Conservation (phyloP, 352 stramenopile species). For the Globisporangium takayamanum region DNA sequence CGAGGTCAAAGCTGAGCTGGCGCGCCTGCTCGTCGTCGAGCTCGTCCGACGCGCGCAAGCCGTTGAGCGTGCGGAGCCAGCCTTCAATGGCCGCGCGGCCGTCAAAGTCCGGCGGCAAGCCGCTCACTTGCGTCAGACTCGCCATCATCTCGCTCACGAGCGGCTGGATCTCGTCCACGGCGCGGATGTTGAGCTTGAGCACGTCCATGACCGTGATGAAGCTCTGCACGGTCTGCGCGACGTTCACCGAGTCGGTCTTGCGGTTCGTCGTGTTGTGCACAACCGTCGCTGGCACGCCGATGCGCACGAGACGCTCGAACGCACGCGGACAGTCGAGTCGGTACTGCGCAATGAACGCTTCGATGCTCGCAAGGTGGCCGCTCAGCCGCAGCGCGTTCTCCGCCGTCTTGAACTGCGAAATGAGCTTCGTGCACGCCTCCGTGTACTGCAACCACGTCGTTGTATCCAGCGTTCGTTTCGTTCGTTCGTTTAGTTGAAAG, state of each 20-base stretch:
- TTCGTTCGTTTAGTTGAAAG: too few relatives aligned
- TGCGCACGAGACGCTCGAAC: conserved; percentile 89
- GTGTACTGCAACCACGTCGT: conserved; percentile 76
- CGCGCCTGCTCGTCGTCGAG: conserved; percentile 94
- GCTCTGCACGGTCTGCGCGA: conserved; percentile 94
- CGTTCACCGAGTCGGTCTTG: conserved; percentile 86
- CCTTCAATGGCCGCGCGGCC: conserved; percentile 90
- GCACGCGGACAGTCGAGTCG: conserved; percentile 95
- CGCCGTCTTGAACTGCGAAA: conserved; percentile 97
- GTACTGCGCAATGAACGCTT: conserved; percentile 92
- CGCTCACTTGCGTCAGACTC: conserved; percentile 91
- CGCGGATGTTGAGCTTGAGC: conserved; percentile 95
- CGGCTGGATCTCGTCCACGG: conserved; percentile 97
- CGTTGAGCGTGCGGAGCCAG: conserved; percentile 95
- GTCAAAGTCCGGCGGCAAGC: conserved; percentile 91
- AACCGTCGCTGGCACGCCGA: conserved; percentile 91
- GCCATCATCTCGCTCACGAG: conserved; percentile 95
- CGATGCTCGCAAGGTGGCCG: conserved; percentile 58
- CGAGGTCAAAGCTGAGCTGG: conserved; percentile 95
- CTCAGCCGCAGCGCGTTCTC: conserved; percentile 88
- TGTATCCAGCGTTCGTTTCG: background rate
- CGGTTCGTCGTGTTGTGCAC: conserved; percentile 80
- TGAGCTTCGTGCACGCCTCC: conserved; percentile 94
- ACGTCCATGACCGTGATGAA: conserved; percentile 99
- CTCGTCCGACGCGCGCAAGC: conserved; percentile 94